A percentile compares a stretch with the other conserved stretches of the same genome.
phyloP scores from a whole-genome alignment of 768 basidiomycete species.

The Hortiboletus flavorubellus region DNA sequence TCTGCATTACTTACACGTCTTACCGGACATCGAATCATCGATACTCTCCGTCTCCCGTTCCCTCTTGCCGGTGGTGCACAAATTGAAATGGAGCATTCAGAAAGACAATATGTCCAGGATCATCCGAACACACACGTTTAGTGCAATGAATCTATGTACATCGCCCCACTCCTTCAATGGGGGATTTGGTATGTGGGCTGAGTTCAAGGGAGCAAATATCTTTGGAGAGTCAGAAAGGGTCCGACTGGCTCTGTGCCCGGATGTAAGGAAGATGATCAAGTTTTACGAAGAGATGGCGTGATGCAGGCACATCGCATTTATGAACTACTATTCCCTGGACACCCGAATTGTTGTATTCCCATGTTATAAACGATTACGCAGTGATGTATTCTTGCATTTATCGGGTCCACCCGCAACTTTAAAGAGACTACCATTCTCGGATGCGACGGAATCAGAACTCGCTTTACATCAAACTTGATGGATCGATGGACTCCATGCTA shows the following conservation, averaged over 20 bases:
- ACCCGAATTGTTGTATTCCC: background rate
- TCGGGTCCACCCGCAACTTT: background rate
- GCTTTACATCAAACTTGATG: background rate
- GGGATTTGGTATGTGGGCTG: constrained; percentile 53
- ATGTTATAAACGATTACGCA: background rate
- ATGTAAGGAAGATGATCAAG: constrained; percentile 52
- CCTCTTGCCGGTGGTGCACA: constrained; percentile 59
- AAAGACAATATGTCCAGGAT: constrained; percentile 58
- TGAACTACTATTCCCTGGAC: background rate
- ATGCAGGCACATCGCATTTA: background rate
- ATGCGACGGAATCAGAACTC: background rate
- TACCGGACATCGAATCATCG: constrained; percentile 64
- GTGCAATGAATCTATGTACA: constrained; percentile 26
- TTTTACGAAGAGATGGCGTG: constrained; percentile 51
- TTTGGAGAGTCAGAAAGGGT: constrained; percentile 63
- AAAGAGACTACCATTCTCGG: constrained; percentile 4
- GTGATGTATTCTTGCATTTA: background rate
- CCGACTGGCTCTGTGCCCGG: constrained; percentile 65
- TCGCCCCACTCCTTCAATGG: constrained; percentile 29
- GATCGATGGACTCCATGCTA: background rate
- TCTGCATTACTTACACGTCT: constrained; percentile 49
- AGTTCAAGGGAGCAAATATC: constrained; percentile 46
- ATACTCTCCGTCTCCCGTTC: constrained; percentile 53
- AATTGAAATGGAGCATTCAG: constrained; percentile 70
- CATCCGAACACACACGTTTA: constrained; percentile 41